Base-by-base conservation (phyloP, 1,284 basidiomycete genomes). In the Boletus smithii region DNA sequence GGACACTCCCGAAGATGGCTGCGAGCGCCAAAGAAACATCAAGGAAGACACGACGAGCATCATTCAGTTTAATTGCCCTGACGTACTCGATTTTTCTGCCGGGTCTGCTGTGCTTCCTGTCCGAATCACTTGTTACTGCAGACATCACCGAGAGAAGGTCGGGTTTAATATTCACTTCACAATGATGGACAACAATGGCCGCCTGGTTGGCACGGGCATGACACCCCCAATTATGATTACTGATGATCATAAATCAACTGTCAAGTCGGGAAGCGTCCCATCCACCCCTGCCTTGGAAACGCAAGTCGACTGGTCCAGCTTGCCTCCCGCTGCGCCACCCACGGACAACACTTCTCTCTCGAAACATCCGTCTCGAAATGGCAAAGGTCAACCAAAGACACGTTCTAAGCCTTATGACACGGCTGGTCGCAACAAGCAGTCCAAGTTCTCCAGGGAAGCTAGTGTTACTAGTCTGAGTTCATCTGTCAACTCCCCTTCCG, bases 181-280 rank as follows among this genome's bases (percentile, higher is more conserved):
- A 16, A 81, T 99, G 74, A 81, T 86, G 59, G 91, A 97, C 56
- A 75, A 84, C 59, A 76, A 73, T 30, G 94, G 93, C 8, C 80
- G 88, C 22, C 69, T 94, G 41, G 81, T 99, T 44, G 95, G 92
- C 9, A 80, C 81, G 9, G 91, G 92, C 3, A 81, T 78, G 38
- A 93, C 92, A 3, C 85, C 86, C 24, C 93, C 95, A 3, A 95
- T 99, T 62, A 95, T 99, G 86, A 99, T 99, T 59, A 99, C 95
- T 3, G 97, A 99, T 69, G 97, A 99, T 67, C 95, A 97, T 72
- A 97, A 97, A 72, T 93, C 91, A 30, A 83, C 78, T 6, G 59
- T 70, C 55, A 74, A 67, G 49, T 61, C 65, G 41, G 53, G 56
- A 32, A 48, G 52, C 30, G 46, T 57, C 43, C 46, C 50, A 22